Base-by-base conservation (phyloP, 495 filamentous ascomycete species). In the Aspergillus baeticus region DNA sequence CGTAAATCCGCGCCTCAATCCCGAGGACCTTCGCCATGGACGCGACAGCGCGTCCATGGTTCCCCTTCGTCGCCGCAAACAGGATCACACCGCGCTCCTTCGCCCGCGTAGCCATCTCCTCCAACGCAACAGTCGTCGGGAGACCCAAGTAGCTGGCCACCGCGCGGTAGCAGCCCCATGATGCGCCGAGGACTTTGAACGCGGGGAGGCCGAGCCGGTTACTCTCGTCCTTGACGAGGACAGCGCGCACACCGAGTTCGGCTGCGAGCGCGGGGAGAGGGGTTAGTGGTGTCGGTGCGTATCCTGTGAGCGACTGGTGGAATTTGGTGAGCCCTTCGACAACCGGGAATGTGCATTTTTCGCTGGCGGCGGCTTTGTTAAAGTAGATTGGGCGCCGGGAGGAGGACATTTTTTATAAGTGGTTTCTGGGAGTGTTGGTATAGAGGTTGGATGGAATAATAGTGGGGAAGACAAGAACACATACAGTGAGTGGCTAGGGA, bases 151-250 rank as follows among this genome's bases (percentile, higher is more conserved):
- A 55, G 0, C 67, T 55, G 2, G 68, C 64, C 5, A 90, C 50
- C 6, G 84, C 82, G 34, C 79, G 78, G 58, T 82, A 84, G 42
- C 78, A 74, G 0, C 80, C 85, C 87, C 86, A 92, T n/a, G 85
- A 86, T 0, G 89, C 88, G 8, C 88, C 89, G 0, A 90, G 79
- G 36, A 89, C 84, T 65, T 92, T 92, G 78, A 90, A 91, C 0
- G 87, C 78, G 0, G 87, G 85, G 1, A 92, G 79, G 1, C 85
- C 80, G 55, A 85, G 75, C 22, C 84, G 73, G 49, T 67, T 63
- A 43, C 75, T 81, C 59, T 87, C 83, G 60, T 86, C 78, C 62
- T 88, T 86, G 46, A 87, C 64, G 55, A 78, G 72, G 38, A 89
- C 73, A 11, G 75, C 60, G 0, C 68, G 67, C 17, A 89, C 65